Evolutionary conservation across 805 yeast genomes (phyloP).

Genomic region (Ogataea saltuana): DNA sequence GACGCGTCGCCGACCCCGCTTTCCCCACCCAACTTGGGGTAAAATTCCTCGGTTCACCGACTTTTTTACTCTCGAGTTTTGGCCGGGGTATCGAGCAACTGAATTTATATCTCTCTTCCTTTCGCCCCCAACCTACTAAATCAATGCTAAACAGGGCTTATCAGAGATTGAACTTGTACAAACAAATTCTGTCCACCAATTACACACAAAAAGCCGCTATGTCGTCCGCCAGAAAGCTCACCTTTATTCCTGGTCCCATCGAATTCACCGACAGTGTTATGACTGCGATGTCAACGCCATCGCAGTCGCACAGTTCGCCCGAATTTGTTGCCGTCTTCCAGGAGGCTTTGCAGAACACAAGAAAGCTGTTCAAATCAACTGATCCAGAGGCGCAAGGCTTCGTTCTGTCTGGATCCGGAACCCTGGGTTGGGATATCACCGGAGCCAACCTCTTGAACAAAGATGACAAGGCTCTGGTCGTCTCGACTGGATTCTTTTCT

Average conservation of each 20-base stretch:
- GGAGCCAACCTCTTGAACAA: constrained; percentile 70
- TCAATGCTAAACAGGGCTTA: constrained; percentile 2
- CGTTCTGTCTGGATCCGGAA: constrained; percentile 87
- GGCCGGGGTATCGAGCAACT: too few relatives aligned
- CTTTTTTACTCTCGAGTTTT: too few relatives aligned
- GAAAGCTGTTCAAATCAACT: constrained; percentile 72
- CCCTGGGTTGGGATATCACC: constrained; percentile 91
- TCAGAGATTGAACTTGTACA: too few relatives aligned
- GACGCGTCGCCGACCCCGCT: too few relatives aligned
- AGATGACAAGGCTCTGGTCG: constrained; percentile 73
- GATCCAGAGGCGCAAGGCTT: constrained; percentile 72
- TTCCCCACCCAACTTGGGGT: not conserved
- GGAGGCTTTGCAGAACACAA: constrained; percentile 61
- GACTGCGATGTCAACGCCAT: constrained; percentile 76
- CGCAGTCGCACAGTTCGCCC: constrained; percentile 88
- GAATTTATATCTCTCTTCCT: not conserved
- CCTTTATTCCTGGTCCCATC: constrained; percentile 40
- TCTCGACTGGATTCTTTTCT: constrained; percentile 89
- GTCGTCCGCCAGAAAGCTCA: constrained; percentile 33
- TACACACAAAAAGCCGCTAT: constrained; percentile 12
- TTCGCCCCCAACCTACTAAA: not conserved
- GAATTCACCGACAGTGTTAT: constrained; percentile 74
- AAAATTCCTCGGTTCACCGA: not conserved
- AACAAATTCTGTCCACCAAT: not conserved
- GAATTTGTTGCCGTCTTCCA: constrained; percentile 78